Evolutionary conservation across 2,329 filamentous ascomycete species (phyloP), one percentile per base, ranked within the genome.

Genomic region (Cercospora sesami): DNA sequence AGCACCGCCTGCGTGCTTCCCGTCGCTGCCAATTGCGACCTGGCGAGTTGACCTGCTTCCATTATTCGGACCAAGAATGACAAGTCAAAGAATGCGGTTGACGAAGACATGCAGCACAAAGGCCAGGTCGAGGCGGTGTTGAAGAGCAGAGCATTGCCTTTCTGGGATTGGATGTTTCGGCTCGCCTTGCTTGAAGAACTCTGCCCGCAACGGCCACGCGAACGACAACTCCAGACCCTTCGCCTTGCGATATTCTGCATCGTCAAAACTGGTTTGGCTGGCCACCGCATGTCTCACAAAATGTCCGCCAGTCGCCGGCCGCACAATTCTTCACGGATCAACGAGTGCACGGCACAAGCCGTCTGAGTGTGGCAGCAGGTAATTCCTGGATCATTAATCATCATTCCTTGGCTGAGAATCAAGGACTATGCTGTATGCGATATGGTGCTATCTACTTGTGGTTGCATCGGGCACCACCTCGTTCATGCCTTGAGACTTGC

Each of bases 401-500:
- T 55, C 30, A 55, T 14, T 2, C 26, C 48, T 55, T 28, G 48
- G 48, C 48, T 28, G 23, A n/a, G 5, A 4, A 55, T n/a, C 48
- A 26, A 53, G 48, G 26, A n/a, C 48, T 55, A 55, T 28, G 21
- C 21, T 23, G 48, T 14, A 53, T 23, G 45, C 48, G 10, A 16
- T 14, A 26, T 53, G 48, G 3, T 28, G 48, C 48, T 55, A 26
- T 26, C 23, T 36, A 36, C 12, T 7, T 7, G 18, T 23, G 9
- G 2, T 12, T 18, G 28, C 23, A 30, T 26, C 48, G 6, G 12
- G 16, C 4, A 18, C 55, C 8, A 57, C 57, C 10, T 60, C 7
- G 55, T 58, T 51, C 48, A 16, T n/a, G 39, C 60, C 18, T n/a
- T 58, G 39, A 55, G 23, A n/a, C 64, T 61, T 18, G 64, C 58